Evolutionary conservation across 2,329 filamentous ascomycete species (phyloP).

Genomic region (Colletotrichum lini): DNA sequence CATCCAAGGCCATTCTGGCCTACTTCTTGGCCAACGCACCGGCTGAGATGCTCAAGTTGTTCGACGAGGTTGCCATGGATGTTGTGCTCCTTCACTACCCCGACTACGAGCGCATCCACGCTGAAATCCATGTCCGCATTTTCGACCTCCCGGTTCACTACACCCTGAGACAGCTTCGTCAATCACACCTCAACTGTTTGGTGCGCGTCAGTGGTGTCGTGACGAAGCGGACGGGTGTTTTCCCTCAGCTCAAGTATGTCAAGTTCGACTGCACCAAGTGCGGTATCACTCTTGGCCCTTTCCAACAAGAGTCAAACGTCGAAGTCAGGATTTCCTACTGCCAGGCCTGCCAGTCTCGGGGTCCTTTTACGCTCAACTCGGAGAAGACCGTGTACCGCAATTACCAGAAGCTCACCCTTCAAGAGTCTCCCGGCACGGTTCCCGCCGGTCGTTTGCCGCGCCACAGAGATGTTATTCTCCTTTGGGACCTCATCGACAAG

Average conservation of each 20-base stretch:
- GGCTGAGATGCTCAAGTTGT: constrained; percentile 94
- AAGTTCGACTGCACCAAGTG: constrained; percentile 98
- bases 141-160: constrained; percentile 95
- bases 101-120: constrained; percentile 97
- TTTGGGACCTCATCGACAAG: constrained; percentile 97
- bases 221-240: constrained; percentile 93
- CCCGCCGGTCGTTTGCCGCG: constrained; percentile 95
- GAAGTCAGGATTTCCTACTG: constrained; percentile 98
- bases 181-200: constrained; percentile 95
- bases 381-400: constrained; percentile 99
- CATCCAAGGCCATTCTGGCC: constrained; percentile 92
- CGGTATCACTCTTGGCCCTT: constrained; percentile 90
- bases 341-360: constrained; percentile 94
- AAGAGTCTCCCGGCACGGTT: constrained; percentile 97
- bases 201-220: constrained; percentile 96
- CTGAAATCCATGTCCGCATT: constrained; percentile 97
- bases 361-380: constrained; percentile 95
- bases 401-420: constrained; percentile 97
- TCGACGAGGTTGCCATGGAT: constrained; percentile 97
- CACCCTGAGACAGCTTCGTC: constrained; percentile 93
- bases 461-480: constrained; percentile 92
- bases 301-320: constrained; percentile 96
- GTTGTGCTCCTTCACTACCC: constrained; percentile 96
- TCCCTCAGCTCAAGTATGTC: constrained; percentile 98
- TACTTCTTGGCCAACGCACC: constrained; percentile 98